Conservation (phyloP, 768 basidiomycete genomes). For the Tylopilus sp. region DNA sequence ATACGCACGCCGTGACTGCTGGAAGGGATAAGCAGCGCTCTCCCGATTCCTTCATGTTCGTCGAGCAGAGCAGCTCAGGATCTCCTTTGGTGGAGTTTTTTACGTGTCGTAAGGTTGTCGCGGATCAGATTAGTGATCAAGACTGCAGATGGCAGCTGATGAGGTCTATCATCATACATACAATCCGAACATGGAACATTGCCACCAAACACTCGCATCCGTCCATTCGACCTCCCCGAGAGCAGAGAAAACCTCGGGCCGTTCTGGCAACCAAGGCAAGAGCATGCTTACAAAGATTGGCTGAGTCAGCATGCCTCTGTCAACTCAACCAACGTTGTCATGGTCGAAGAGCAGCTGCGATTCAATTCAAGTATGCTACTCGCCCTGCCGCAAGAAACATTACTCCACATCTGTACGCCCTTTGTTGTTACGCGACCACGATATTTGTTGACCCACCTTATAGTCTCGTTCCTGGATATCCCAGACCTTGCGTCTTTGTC, state of each 20-base stretch:
- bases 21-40: slow-evolving; percentile 16
- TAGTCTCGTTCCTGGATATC: slow-evolving; percentile 70
- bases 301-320: slow-evolving; percentile 8
- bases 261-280: too few species aligned
- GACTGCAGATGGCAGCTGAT: background rate
- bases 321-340: background rate
- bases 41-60: slow-evolving; percentile 9
- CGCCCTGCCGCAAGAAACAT: slow-evolving; percentile 52
- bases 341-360: too few species aligned
- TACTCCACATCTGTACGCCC: slow-evolving; percentile 57
- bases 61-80: background rate
- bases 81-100: background rate
- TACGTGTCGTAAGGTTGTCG: background rate
- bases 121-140: background rate
- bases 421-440: background rate
- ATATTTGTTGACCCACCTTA: background rate
- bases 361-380: slow-evolving; percentile 15
- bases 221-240: too few species aligned
- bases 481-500: slow-evolving; percentile 62
- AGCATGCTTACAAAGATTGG: slow-evolving; percentile 10
- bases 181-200: slow-evolving; percentile 5
- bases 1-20: slow-evolving; percentile 14
- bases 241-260: too few species aligned
- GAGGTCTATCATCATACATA: background rate
- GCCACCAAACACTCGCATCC: background rate